Base-by-base conservation (phyloP, 257 asterid species). In the Schizonepeta tenuifolia region DNA sequence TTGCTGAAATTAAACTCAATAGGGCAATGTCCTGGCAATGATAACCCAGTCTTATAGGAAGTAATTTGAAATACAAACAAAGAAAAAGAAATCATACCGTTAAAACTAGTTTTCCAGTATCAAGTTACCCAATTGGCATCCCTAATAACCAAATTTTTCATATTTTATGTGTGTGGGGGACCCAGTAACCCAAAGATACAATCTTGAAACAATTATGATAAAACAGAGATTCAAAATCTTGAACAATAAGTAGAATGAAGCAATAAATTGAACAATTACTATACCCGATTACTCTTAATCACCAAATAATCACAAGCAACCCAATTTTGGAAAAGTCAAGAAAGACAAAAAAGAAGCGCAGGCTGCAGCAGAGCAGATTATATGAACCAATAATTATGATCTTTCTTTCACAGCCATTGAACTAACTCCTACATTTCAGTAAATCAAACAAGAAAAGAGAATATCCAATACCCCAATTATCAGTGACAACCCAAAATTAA, bases 381-480 rank as follows among this genome's bases (percentile, higher is more conserved):
- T 12, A 28, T 21, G 17, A 53, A 68, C 44, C 53, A 26, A 44
- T 26, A 61, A 38, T 24, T 31, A 15, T 10, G 33, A 62, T 41
- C 33, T 31, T 38, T n/a, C 57, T 8, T 1, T 2, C 2, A 12
- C n/a, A 65, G 7, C 24, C 26, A 62, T 2, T 11, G 51, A 17
- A 66, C 57, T 7, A 35, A 50, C 10, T 58, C 61, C 47, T 21
- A 4, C 53, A 21, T 2, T 17, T 63, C 57, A 51, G 67, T 35
- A 53, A 77, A 41, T 31, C 9, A 70, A 72, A 56, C 71, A 69
- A 54, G 43, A 31, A 56, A 47, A 60, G 5, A 10, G n/a, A 59
- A 22, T 40, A 69, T 6, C 75, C 64, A 56, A 40, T 14, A 79
- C 40, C 63, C 53, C 69, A 69, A 49, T 31, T 14, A 70, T 56